Evolutionary conservation across 2,329 filamentous ascomycete genomes (phyloP).

Genomic region (Diaporthe humulicola): DNA sequence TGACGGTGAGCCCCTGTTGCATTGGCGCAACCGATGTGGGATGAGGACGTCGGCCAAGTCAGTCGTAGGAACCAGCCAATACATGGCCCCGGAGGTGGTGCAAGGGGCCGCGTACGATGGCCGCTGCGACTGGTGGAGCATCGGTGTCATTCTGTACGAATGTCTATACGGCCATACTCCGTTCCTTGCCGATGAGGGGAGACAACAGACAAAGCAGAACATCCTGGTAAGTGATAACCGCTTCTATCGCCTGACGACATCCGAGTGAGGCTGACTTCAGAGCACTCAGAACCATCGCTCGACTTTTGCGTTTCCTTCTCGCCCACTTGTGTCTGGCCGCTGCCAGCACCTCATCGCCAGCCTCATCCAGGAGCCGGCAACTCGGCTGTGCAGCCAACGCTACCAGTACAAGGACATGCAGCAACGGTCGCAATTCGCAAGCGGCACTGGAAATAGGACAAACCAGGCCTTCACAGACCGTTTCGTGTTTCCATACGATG

Average conservation of each 20-base stretch:
- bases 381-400: conserved; percentile 80
- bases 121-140: conserved; percentile 96
- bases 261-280: background rate
- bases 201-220: conserved; percentile 86
- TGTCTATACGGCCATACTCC: conserved; percentile 94
- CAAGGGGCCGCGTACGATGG: conserved; percentile 87
- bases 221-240: conserved; percentile 73
- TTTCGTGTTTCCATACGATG: conserved; percentile 86
- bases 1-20: conserved; percentile 67
- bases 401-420: conserved; percentile 77
- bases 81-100: conserved; percentile 97
- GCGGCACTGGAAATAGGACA: conserved; percentile 44
- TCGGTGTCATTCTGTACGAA: conserved; percentile 94
- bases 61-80: conserved; percentile 94
- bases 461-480: conserved; percentile 55
- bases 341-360: conserved; percentile 83
- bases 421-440: conserved; percentile 33
- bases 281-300: conserved; percentile 74
- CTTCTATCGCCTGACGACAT: background rate
- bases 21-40: conserved; percentile 77
- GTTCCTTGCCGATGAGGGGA: conserved; percentile 83
- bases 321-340: conserved; percentile 73
- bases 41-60: conserved; percentile 83
- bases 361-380: conserved; percentile 80
- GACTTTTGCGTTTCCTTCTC: conserved; percentile 78